Evolutionary conservation across 768 basidiomycete genomes (phyloP), one percentile per base, ranked within the genome.

Genomic region (Candolleomyces efflorescens): DNA sequence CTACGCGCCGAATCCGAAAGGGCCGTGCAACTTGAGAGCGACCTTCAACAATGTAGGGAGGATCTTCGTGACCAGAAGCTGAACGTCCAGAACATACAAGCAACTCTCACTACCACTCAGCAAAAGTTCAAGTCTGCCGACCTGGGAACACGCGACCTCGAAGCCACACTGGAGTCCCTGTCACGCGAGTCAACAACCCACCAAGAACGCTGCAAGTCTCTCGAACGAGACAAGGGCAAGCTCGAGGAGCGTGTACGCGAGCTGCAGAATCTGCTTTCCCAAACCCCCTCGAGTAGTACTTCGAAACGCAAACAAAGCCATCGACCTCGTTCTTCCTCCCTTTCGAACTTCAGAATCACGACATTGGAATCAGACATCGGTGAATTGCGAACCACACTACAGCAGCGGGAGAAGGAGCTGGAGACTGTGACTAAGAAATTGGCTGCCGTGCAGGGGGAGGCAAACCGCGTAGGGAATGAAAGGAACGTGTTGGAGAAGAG

Each of bases 211-310:
- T 68, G 71, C 11, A 65, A 65, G n/a, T 80, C 80, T 58, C 67
- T 86, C 26, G 78, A 84, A 65, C 75, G 75, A 53, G 87, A 89
- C 58, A 89, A 88, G 61, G 59, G 67, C 36, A 75, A 69, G 6
- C 77, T 87, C 12, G 83, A 87, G 59, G 70, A 72, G 24, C 81
- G 84, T 15, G 75, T 89, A 32, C 79, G 77, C 43, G 85, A 88
- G 63, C 73, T 89, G 43, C 79, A 88, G 64, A 75, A 73, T 61
- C 59, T 69, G 53, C 76, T 63, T 60, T 75, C 77, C 37, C 65
- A 65, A 41, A 63, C 74, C 46, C 58, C 74, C 58, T 64, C 69
- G 45, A 66, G 74, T 57, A 64, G 69, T 22, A 67, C 71, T 4
- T 61, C 68, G 52, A 67, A 66, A 44, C 71, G 70, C 45, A 74